Conservation (phyloP, 192 early-diverging fungal genomes). For the Coemansia guatemalensis region DNA sequence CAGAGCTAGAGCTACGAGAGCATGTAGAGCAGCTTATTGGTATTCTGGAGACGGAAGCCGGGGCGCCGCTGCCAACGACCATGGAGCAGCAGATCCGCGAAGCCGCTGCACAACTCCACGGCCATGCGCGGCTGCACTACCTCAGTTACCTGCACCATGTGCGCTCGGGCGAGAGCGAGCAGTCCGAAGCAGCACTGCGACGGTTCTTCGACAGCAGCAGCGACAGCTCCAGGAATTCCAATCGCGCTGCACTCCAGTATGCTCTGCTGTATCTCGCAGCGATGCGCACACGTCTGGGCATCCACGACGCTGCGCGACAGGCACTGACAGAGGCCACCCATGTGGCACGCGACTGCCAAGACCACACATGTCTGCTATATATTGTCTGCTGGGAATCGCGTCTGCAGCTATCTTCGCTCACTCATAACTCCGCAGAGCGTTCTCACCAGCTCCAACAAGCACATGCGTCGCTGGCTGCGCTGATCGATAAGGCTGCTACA, state of each 20-base stretch:
- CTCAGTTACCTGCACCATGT: conserved; percentile 27
- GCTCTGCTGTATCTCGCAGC: conserved; percentile 43
- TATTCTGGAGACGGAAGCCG: conserved; percentile 21
- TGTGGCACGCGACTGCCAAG: conserved; percentile 47
- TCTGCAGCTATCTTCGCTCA: conserved; percentile 7
- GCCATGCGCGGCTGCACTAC: conserved; percentile 31
- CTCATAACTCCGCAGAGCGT: not conserved
- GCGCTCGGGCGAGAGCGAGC: conserved; percentile 32
- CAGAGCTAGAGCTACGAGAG: conserved; percentile 32
- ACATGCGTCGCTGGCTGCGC: not conserved
- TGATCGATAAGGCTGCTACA: conserved; percentile 25
- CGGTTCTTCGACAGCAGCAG: conserved; percentile 44
- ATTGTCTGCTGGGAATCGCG: conserved; percentile 33
- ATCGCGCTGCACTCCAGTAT: conserved; percentile 26
- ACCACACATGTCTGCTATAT: conserved; percentile 34
- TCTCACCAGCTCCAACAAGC: not conserved
- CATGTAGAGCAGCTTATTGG: conserved; percentile 26
- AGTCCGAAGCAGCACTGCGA: conserved; percentile 21
- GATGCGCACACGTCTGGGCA: conserved; percentile 37
- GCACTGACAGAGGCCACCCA: conserved; percentile 45
- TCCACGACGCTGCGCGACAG: conserved; percentile 14
- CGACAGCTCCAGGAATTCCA: not conserved
- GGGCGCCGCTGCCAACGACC: conserved; percentile 5
- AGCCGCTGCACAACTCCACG: conserved; percentile 6
- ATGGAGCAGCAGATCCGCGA: conserved; percentile 18